Evolutionary conservation across 495 filamentous ascomycete genomes (phyloP).

Genomic region (Penicillium crystallinum): DNA sequence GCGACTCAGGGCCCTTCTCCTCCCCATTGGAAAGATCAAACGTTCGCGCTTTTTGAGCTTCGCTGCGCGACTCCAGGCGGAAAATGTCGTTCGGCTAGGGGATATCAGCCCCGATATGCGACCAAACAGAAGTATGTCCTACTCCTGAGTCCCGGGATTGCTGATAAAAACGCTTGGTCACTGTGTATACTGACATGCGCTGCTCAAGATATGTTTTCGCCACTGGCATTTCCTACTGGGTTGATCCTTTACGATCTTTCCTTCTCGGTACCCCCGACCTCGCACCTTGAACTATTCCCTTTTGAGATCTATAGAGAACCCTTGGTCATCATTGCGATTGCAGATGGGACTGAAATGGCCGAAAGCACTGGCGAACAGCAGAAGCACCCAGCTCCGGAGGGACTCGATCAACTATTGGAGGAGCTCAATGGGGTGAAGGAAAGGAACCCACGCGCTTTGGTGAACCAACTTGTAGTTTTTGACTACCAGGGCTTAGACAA

Average conservation of each 20-base stretch:
- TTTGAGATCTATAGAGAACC: slow-evolving; percentile 83
- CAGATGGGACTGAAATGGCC: slow-evolving; percentile 60
- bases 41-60: slow-evolving; percentile 75
- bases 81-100: slow-evolving; percentile 81
- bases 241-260: slow-evolving; percentile 86
- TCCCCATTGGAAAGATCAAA: slow-evolving; percentile 82
- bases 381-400: slow-evolving; percentile 33
- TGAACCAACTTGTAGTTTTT: slow-evolving; percentile 75
- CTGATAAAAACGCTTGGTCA: neutral
- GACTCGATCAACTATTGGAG: slow-evolving; percentile 59
- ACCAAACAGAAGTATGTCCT: slow-evolving; percentile 75
- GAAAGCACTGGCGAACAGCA: slow-evolving; percentile 28
- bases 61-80: slow-evolving; percentile 66
- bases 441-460: slow-evolving; percentile 66
- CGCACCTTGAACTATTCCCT: slow-evolving; percentile 72
- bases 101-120: slow-evolving; percentile 86
- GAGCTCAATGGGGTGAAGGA: slow-evolving; percentile 54
- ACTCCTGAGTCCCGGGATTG: neutral
- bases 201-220: slow-evolving; percentile 83
- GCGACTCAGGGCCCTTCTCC: slow-evolving; percentile 73
- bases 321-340: slow-evolving; percentile 71
- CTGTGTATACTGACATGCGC: slow-evolving; percentile 23
- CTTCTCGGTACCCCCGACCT: slow-evolving; percentile 68
- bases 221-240: slow-evolving; percentile 83
- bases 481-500: slow-evolving; percentile 51